A percentile compares a stretch with the other conserved stretches of the same genome.
These are phyloP conservation scores for Apophysomyces trapeziformis DNA, from an alignment of 371 early-diverging fungal genomes.

Conservation along the genomic window DNA sequence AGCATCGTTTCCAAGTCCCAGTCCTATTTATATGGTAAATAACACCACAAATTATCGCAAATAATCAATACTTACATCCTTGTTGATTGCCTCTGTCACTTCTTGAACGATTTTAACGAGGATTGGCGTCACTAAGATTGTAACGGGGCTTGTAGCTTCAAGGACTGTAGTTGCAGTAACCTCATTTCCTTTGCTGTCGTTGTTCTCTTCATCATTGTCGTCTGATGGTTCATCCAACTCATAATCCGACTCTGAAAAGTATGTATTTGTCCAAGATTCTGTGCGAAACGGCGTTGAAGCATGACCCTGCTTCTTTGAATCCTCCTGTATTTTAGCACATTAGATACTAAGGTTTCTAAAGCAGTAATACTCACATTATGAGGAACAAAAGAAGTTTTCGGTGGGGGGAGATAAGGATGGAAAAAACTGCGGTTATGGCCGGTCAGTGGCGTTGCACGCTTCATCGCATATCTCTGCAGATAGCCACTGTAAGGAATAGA, in stretches of 20 bases:
- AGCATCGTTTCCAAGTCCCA: conserved; percentile 73
- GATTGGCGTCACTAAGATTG: conserved; percentile 72
- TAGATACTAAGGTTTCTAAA: background rate
- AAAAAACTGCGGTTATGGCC: conserved; percentile 33
- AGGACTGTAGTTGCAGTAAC: conserved; percentile 57
- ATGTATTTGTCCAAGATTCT: background rate
- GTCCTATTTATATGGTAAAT: conserved; percentile 44
- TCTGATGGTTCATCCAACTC: conserved; percentile 6
- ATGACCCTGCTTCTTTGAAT: background rate
- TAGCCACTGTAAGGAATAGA: conserved; percentile 77
- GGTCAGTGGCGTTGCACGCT: conserved; percentile 31
- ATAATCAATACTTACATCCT: conserved; percentile 51
- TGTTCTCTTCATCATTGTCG: conserved; percentile 11
- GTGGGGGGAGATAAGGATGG: conserved; percentile 61
- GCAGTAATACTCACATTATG: conserved; percentile 28
- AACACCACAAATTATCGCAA: background rate
- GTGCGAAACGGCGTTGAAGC: background rate
- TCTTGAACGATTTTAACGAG: conserved; percentile 76
- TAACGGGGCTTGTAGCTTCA: conserved; percentile 64
- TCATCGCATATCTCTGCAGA: conserved; percentile 59
- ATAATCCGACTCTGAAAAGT: conserved; percentile 4
- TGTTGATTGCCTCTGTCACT: conserved; percentile 67
- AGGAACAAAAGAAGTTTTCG: conserved; percentile 41
- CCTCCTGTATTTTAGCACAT: background rate
- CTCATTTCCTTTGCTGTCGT: conserved; percentile 36